A percentile compares a stretch with the other conserved stretches of the same genome.
phyloP scores from a whole-genome alignment of 2,329 filamentous ascomycete genomes.

The Rugonectria rugulosa region DNA sequence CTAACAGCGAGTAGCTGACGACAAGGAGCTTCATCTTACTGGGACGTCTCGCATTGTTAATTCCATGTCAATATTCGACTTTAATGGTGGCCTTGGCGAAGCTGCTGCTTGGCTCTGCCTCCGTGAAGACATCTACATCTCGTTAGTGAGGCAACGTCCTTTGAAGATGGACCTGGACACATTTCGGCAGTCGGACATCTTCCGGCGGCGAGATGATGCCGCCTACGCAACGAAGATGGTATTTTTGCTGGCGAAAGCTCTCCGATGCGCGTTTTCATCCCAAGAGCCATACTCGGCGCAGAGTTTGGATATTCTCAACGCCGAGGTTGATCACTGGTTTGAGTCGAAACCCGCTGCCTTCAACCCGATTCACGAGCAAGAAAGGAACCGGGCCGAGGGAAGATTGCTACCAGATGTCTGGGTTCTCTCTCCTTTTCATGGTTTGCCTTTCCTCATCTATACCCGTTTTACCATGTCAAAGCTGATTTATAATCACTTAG shows the following conservation, averaged over 20 bases:
- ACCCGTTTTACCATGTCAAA: too few relatives aligned
- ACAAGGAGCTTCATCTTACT: conserved; percentile 26
- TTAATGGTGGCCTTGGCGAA: conserved; percentile 28
- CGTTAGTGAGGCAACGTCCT: conserved; percentile 24
- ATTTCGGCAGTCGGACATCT: conserved; percentile 27
- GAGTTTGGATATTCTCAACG: conserved; percentile 2
- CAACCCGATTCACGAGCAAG: conserved; percentile 18
- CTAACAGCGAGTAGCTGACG: conserved; percentile 19
- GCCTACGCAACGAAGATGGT: conserved; percentile 25
- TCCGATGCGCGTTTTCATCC: conserved; percentile 16
- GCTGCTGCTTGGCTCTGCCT: conserved; percentile 29
- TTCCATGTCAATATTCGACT: conserved; percentile 29
- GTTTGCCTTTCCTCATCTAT: not conserved
- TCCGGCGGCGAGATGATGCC: conserved; percentile 19
- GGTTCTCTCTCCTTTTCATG: conserved; percentile 23
- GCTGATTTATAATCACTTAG: not conserved
- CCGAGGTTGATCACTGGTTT: conserved; percentile 18
- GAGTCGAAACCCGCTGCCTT: conserved; percentile 22
- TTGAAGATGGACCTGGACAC: conserved; percentile 23
- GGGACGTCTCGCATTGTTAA: conserved; percentile 30
- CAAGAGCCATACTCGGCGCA: conserved; percentile 5
- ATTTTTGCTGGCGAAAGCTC: conserved; percentile 11
- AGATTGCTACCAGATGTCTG: conserved; percentile 20
- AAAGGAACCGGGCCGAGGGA: conserved; percentile 13
- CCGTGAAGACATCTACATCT: conserved; percentile 28